These are phyloP conservation scores for Bothriochloa decipiens DNA, from an alignment of 176 grass and related monocot species.

Conservation along the genomic window DNA sequence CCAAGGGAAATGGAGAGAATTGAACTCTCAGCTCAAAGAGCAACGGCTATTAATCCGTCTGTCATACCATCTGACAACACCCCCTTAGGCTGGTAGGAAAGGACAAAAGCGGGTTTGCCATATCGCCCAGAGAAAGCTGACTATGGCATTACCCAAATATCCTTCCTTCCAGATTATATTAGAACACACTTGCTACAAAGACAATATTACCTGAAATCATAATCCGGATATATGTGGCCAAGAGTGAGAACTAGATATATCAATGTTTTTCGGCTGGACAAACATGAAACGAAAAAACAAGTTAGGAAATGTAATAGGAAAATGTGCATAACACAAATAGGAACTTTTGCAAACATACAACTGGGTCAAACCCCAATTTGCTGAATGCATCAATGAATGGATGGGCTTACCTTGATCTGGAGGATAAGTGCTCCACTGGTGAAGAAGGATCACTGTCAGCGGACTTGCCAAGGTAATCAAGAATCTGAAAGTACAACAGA, in stretches of 20 bases:
- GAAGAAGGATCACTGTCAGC: constrained; percentile 79
- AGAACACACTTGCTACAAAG: constrained; percentile 36
- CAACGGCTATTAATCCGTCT: constrained; percentile 87
- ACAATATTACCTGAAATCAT: constrained; percentile 97
- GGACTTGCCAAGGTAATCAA: constrained; percentile 95
- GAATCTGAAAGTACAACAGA: constrained; percentile 62
- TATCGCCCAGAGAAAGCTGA: constrained; percentile 84
- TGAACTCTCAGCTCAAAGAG: constrained; percentile 99
- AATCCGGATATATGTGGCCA: constrained; percentile 94
- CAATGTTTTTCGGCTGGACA: constrained; percentile 79
- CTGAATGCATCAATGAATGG: neutral
- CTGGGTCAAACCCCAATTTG: neutral
- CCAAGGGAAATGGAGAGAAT: constrained; percentile 99
- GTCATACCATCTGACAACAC: constrained; percentile 99
- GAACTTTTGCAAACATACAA: neutral
- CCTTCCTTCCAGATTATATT: constrained; percentile 73
- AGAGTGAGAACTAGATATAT: constrained; percentile 96
- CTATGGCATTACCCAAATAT: constrained; percentile 94
- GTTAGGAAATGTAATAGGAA: constrained; percentile 11
- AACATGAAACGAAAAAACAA: constrained; percentile 24
- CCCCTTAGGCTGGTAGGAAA: constrained; percentile 75
- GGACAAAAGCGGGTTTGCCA: constrained; percentile 76
- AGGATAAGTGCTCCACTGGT: constrained; percentile 82
- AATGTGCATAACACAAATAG: constrained; percentile 17
- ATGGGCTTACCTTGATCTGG: constrained; percentile 71